Percentiles rank a stretch among this genome's conserved stretches.
Evolutionary conservation across 768 basidiomycete species (phyloP).

Genomic region (Rhodotorula paludigena): DNA sequence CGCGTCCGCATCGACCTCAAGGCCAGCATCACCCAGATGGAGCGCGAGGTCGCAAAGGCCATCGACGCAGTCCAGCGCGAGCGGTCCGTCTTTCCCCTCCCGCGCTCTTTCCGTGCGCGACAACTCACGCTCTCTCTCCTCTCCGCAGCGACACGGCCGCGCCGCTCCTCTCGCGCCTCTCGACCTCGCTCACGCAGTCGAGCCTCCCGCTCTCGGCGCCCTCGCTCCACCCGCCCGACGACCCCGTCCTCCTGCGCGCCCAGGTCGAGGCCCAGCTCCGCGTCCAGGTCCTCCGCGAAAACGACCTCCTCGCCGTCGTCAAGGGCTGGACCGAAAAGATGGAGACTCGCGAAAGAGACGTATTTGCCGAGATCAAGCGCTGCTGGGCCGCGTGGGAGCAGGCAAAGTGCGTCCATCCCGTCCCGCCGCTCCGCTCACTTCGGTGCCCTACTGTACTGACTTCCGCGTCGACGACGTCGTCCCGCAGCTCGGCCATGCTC

Average conservation of each 20-base stretch:
- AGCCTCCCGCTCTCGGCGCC: constrained; percentile 3
- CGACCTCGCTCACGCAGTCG: not conserved
- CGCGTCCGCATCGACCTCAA: constrained; percentile 22
- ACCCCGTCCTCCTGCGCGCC: constrained; percentile 32
- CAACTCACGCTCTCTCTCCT: not conserved
- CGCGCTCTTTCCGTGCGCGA: not conserved
- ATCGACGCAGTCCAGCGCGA: constrained; percentile 28
- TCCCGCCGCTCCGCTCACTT: not conserved
- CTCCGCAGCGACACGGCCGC: constrained; percentile 15
- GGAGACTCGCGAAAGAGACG: constrained; percentile 15
- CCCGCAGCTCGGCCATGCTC: constrained; percentile 25
- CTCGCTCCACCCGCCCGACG: constrained; percentile 14
- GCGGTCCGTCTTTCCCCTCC: constrained; percentile 3
- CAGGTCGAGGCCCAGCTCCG: constrained; percentile 25
- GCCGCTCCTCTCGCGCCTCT: constrained; percentile 18
- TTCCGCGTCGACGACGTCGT: no score
- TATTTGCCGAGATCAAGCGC: constrained; percentile 13
- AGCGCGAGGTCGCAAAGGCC: constrained; percentile 22
- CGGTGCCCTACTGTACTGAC: not conserved
- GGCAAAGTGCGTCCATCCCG: constrained; percentile 6
- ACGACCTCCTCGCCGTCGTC: constrained; percentile 24
- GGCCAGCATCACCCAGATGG: constrained; percentile 8
- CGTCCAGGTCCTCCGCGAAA: constrained; percentile 24
- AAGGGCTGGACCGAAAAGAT: constrained; percentile 16
- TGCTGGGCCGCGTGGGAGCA: constrained; percentile 29